These are phyloP conservation scores for Fragilariopsis cylindrus DNA, from an alignment of 108 stramenopile genomes.

Conservation along the genomic window DNA sequence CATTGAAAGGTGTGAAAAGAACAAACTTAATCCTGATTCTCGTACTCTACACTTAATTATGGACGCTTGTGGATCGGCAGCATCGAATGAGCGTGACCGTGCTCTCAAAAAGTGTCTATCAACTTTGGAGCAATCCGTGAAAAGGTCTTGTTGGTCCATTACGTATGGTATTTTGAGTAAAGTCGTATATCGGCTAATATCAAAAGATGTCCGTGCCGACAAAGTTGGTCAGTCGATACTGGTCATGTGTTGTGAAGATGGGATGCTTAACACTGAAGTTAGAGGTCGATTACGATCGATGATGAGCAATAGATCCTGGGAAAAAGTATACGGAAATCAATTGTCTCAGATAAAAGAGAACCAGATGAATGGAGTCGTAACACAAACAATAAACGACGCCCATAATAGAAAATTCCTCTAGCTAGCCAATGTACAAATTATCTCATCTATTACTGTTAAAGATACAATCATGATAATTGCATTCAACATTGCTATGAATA, in stretches of 20 bases:
- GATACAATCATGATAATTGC: too few species aligned
- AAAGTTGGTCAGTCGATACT: slow-evolving; percentile 29
- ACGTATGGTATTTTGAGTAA: slow-evolving; percentile 36
- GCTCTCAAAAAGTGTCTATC: slow-evolving; percentile 24
- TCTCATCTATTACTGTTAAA: too few species aligned
- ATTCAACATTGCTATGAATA: too few species aligned
- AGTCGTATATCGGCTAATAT: slow-evolving; percentile 18
- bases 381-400: not conserved
- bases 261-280: slow-evolving; percentile 22
- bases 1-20: not conserved
- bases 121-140: slow-evolving; percentile 34
- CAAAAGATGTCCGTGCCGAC: slow-evolving; percentile 19
- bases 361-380: slow-evolving; percentile 34
- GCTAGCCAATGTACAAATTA: too few species aligned
- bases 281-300: slow-evolving; percentile 21
- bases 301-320: slow-evolving; percentile 22
- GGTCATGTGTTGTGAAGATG: slow-evolving; percentile 33
- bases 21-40: slow-evolving; percentile 25
- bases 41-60: slow-evolving; percentile 18
- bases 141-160: slow-evolving; percentile 8
- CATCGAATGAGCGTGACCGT: slow-evolving; percentile 14
- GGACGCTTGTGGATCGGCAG: slow-evolving; percentile 28
- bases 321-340: slow-evolving; percentile 14
- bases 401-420: too few species aligned
- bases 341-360: slow-evolving; percentile 18